Conservation (phyloP, 148 eudicot genomes). For the Spergularia marina region DNA sequence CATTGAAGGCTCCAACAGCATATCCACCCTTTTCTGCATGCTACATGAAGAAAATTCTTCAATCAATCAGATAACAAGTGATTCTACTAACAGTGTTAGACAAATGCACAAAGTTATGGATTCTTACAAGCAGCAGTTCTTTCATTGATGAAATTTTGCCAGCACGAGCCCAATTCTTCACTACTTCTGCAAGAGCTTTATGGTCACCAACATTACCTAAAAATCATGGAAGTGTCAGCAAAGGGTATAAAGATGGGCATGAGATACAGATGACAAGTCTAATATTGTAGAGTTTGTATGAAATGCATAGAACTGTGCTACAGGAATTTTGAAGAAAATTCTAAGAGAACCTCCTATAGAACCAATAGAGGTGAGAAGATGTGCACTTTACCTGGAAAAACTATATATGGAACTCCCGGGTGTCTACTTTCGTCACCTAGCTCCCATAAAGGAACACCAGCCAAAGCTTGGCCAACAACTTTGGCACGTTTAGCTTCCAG, state of each 20-base stretch:
- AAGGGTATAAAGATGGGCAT: slow-evolving; percentile 5
- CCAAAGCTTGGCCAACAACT: slow-evolving; percentile 86
- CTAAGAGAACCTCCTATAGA: neutral
- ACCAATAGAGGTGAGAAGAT: neutral
- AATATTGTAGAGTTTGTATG: neutral
- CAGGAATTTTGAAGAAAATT: neutral
- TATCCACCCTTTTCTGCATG: slow-evolving; percentile 88
- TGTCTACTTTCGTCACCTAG: slow-evolving; percentile 85
- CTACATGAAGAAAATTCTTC: slow-evolving; percentile 36
- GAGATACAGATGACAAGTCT: slow-evolving; percentile 6
- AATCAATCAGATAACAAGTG: slow-evolving; percentile 15
- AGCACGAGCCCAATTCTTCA: slow-evolving; percentile 73
- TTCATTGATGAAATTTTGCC: slow-evolving; percentile 64
- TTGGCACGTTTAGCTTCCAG: slow-evolving; percentile 82
- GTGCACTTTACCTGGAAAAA: slow-evolving; percentile 74
- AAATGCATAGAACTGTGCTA: neutral
- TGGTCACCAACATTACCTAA: slow-evolving; percentile 94
- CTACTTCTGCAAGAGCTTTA: slow-evolving; percentile 86
- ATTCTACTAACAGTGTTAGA: neutral
- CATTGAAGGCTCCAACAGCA: slow-evolving; percentile 98
- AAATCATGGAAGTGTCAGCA: slow-evolving; percentile 17
- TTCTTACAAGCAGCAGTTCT: slow-evolving; percentile 70
- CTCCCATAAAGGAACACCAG: slow-evolving; percentile 98
- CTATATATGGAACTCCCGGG: slow-evolving; percentile 91
- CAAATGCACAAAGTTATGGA: slow-evolving; percentile 1